Base-by-base conservation (phyloP, 1,139 yeast species). In the Diutina scorzettiae region DNA sequence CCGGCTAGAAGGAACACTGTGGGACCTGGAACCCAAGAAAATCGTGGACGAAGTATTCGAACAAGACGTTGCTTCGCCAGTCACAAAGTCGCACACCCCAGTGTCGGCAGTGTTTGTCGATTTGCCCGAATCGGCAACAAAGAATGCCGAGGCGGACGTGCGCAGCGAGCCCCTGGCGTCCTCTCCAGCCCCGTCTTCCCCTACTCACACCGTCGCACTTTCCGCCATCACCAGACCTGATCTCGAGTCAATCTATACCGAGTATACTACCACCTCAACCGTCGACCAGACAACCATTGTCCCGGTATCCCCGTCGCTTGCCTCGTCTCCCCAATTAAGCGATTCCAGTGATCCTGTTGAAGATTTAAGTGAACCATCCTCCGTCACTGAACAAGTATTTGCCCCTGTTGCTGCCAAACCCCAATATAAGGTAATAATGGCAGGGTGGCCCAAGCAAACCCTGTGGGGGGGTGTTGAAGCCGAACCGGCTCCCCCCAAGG, bases 201-300 rank as follows among this genome's bases (percentile, higher is more conserved):
- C 33, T 17, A 17, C 18, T 5, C 19, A 30, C 20, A 6, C 19
- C 19, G 19, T 17, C 16, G 33, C 33, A 14, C 16, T 17, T 4
- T 11, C 30, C 6, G 30, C 30, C 14, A 27, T 27, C 30, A 14
- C 24, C 19, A 23, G 19, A 3, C 39, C 39, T n/a, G 39, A 34
- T 14, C 39, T 34, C 29, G 39, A 34, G 39, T 34, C 39, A 20
- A 34, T 34, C 19, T 18, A 6, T 12, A 6, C 39, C n/a, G 39
- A 34, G n/a, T 34, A 23, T 19, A 34, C 39, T 20, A 5, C 9
- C 23, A 23, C 37, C 36, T 4, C 21, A 16, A 32, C 37, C 37
- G 30, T 27, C n/a, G 30, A 27, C 14, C 30, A 27, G 30, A 27
- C 14, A 9, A 27, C 30, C 14, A 12, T 27, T 11, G 30, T 12